Evolutionary conservation across 179 eudicot genomes (phyloP).

Genomic region (Amaranthus tricolor): DNA sequence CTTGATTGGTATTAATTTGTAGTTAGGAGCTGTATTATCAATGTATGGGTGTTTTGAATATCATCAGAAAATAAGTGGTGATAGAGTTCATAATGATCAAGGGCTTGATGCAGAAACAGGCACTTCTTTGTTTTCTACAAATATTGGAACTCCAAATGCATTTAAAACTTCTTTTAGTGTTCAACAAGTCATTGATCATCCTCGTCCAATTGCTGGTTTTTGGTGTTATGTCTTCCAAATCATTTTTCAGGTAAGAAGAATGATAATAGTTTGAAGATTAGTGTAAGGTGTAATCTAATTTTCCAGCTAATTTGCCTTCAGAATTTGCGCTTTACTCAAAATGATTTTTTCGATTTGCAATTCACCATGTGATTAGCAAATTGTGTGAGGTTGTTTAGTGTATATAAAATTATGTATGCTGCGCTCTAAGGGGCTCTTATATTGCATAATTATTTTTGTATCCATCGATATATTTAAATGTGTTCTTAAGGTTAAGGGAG

Average conservation of each 20-base stretch:
- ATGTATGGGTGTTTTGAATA: constrained; percentile 71
- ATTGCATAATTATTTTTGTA: neutral
- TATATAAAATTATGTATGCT: neutral
- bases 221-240: constrained; percentile 80
- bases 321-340: too few relatives aligned
- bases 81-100: constrained; percentile 28
- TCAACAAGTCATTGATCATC: constrained; percentile 18
- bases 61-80: constrained; percentile 44
- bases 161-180: constrained; percentile 7
- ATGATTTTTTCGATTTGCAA: too few relatives aligned
- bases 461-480: neutral
- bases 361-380: too few relatives aligned
- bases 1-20: constrained; percentile 17
- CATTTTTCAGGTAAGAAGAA: constrained; percentile 66
- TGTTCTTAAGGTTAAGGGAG: too few relatives aligned
- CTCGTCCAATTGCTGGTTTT: constrained; percentile 62
- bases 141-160: constrained; percentile 20
- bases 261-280: neutral
- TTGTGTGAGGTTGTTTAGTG: neutral
- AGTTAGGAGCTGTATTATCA: constrained; percentile 84
- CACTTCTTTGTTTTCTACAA: constrained; percentile 8
- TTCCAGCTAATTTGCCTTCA: too few relatives aligned
- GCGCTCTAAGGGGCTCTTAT: constrained; percentile 7
- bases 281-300: too few relatives aligned
- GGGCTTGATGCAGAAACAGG: constrained; percentile 55